Base-by-base conservation (phyloP, 805 yeast genomes). In the Wickerhamiella allomyrinae region DNA sequence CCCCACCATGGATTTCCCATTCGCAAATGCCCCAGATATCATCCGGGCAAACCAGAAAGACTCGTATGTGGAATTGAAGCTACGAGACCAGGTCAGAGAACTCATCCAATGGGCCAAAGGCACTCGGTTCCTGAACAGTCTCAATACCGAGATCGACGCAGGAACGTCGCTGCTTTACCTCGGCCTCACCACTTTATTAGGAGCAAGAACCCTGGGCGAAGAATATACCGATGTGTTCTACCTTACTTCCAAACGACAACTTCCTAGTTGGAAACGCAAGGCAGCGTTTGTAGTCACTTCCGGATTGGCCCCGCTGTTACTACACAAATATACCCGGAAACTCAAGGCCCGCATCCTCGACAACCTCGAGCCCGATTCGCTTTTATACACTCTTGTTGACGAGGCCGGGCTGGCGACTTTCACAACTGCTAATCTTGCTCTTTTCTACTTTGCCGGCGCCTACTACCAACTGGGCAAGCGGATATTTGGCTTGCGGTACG, bases 21-120 rank as follows among this genome's bases (percentile, higher is more conserved):
- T 74, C 57, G 94, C 95, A 2, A 80, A 80, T 53, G 87, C 95
- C 1, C 87, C 95, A 0, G 79, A 87, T 9, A 83, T 87, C 53
- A 79, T 89, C 29, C 71, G 95, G 41, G 84, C 96, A 2, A 78
- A 84, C 57, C 96, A 89, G 56, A 89, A 89, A 56, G 98, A 89
- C 58, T 69, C 74, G 3, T 83, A 79, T 51, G 74, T 83, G 34
- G 80, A 78, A 50, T 60, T 69, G 0, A 57, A 71, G 2, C 61
- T 84, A 19, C 63, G 69, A 29, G 58, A 63, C 2, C 76, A 79
- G 48, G 49, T 86, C 3, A 70, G 68, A 31, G 79, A 76, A 17
- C 72, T 74, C 0, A 46, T 77, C 5, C 76, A 71, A 47, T 54
- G 68, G 13, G 49, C 78, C 46, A 74, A 70, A 40, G 68, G 69